phyloP scores from a whole-genome alignment of 345 rosid genomes.

The Alliaria petiolata region DNA sequence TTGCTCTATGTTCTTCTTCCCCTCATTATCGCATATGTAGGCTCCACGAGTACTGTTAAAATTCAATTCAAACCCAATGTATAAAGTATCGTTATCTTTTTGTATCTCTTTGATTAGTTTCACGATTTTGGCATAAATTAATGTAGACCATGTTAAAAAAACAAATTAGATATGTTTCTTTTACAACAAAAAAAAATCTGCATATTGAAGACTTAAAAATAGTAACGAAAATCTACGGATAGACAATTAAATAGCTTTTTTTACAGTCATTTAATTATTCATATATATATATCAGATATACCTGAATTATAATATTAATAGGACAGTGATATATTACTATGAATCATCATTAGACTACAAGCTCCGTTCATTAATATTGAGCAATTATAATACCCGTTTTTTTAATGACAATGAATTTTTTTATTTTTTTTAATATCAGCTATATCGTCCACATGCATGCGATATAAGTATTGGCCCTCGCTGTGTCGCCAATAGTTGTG shows the following conservation, averaged over 20 bases:
- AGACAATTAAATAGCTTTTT: too few relatives aligned
- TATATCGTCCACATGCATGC: neutral
- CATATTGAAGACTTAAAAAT: neutral
- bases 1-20: neutral
- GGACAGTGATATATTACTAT: too few relatives aligned
- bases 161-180: neutral
- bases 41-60: neutral
- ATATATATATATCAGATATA: too few relatives aligned
- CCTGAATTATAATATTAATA: too few relatives aligned
- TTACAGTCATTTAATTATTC: too few relatives aligned
- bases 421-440: too few relatives aligned
- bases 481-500: conserved; percentile 20
- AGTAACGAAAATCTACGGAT: neutral
- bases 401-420: too few relatives aligned
- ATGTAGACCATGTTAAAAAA: neutral
- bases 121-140: neutral
- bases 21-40: neutral
- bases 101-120: neutral
- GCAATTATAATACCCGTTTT: too few relatives aligned
- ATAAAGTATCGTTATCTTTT: neutral
- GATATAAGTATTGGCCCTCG: conserved; percentile 4
- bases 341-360: too few relatives aligned
- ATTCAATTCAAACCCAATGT: neutral
- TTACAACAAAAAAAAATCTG: too few relatives aligned
- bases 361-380: too few relatives aligned